A percentile compares a stretch with the other conserved stretches of the same genome.
phyloP scores from a whole-genome alignment of 176 grass and related monocot species.

The Cenchrus americanus region DNA sequence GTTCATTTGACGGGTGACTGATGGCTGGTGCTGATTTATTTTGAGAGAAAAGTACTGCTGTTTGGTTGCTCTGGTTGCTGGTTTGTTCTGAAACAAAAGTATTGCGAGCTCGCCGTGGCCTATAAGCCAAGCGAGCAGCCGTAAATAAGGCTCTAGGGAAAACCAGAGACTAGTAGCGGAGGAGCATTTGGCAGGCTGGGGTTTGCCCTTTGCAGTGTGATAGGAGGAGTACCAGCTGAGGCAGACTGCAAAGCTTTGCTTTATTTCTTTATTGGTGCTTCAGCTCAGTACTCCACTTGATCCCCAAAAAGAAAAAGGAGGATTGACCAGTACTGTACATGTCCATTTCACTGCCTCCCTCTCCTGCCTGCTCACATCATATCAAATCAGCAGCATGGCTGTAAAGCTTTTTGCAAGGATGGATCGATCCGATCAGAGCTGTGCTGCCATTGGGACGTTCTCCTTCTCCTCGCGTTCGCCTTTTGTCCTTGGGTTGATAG shows the following conservation, averaged over 20 bases:
- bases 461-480: slow-evolving; percentile 1
- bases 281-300: not conserved
- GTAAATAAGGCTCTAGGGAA: not conserved
- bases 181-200: not conserved
- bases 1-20: no score
- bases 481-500: slow-evolving; percentile 26
- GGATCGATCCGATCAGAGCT: slow-evolving; percentile 1
- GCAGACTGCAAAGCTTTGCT: slow-evolving; percentile 5
- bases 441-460: not conserved
- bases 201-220: not conserved
- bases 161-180: not conserved
- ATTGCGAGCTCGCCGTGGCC: no score
- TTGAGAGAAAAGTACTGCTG: no score
- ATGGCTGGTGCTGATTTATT: no score
- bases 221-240: not conserved
- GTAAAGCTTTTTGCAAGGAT: slow-evolving; percentile 16
- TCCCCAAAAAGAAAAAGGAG: slow-evolving; percentile 2
- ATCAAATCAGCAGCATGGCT: slow-evolving; percentile 44
- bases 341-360: not conserved
- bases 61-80: no score
- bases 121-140: no score
- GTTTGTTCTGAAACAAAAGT: no score
- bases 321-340: slow-evolving; percentile 35
- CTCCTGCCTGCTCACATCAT: not conserved
- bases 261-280: slow-evolving; percentile 23